phyloP scores from a whole-genome alignment of 352 stramenopile genomes.

The Peronospora destructor region DNA sequence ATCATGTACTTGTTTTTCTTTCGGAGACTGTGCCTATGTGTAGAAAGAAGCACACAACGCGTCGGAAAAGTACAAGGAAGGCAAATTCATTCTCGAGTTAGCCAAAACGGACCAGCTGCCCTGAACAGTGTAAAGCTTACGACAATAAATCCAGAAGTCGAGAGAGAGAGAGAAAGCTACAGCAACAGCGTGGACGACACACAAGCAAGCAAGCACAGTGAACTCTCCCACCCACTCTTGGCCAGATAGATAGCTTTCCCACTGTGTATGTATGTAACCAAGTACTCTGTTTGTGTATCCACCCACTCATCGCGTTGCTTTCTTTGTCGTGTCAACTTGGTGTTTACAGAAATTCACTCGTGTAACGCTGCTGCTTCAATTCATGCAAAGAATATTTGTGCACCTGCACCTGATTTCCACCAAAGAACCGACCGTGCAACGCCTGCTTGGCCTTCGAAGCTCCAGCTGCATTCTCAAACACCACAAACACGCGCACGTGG shows the following conservation, averaged over 20 bases:
- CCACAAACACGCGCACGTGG: conserved; percentile 75
- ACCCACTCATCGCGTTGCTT: conserved; percentile 11
- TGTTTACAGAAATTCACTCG: conserved; percentile 45
- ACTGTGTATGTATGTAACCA: conserved; percentile 15
- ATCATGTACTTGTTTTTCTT: background rate
- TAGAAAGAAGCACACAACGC: conserved; percentile 88
- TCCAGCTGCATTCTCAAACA: conserved; percentile 45
- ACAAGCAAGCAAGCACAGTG: conserved; percentile 26
- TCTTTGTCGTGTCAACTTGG: background rate
- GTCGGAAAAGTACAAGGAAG: conserved; percentile 94
- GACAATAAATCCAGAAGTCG: conserved; percentile 1
- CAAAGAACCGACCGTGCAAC: conserved; percentile 71
- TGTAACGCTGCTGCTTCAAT: conserved; percentile 40
- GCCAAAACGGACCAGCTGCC: conserved; percentile 71
- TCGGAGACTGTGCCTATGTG: conserved; percentile 7
- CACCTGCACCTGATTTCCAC: conserved; percentile 63
- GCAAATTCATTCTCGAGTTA: conserved; percentile 95
- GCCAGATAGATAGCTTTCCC: conserved; percentile 5
- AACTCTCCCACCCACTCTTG: conserved; percentile 6
- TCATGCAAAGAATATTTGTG: conserved; percentile 51
- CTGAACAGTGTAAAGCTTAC: conserved; percentile 22
- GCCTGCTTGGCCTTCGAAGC: conserved; percentile 47
- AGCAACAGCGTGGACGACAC: conserved; percentile 30
- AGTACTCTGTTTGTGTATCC: conserved; percentile 5
- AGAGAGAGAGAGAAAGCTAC: conserved; percentile 13